Evolutionary conservation across 2,329 filamentous ascomycete genomes (phyloP).

Genomic region (Xylariomycetidae sp.): DNA sequence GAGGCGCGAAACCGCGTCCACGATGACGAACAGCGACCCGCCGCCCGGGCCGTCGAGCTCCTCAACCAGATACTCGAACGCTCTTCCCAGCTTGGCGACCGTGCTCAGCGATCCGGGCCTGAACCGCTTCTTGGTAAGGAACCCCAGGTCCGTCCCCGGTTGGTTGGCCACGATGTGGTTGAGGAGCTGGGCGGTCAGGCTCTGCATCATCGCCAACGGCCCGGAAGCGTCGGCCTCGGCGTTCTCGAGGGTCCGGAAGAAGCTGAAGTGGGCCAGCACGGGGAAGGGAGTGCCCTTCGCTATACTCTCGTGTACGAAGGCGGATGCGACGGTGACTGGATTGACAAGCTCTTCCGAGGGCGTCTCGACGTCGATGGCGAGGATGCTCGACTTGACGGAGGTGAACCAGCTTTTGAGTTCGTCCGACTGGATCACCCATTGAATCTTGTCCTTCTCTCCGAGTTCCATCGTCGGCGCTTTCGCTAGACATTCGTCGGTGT

Average conservation of each 20-base stretch:
- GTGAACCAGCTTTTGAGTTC: slow-evolving; percentile 6
- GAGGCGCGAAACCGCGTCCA: slow-evolving; percentile 6
- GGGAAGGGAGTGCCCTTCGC: slow-evolving; percentile 6
- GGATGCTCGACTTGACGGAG: slow-evolving; percentile 3
- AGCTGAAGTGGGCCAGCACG: slow-evolving; percentile 5
- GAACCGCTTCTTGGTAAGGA: slow-evolving; percentile 6
- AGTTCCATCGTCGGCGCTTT: slow-evolving; percentile 2
- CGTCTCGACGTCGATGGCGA: slow-evolving; percentile 6
- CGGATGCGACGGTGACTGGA: slow-evolving; percentile 3
- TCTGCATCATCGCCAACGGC: slow-evolving; percentile 3
- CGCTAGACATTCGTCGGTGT: slow-evolving; percentile 6
- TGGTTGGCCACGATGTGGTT: slow-evolving; percentile 2
- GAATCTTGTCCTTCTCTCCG: slow-evolving; percentile 8
- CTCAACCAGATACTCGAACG: too few species aligned
- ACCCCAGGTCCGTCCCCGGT: slow-evolving; percentile 3
- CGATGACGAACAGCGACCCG: slow-evolving; percentile 5
- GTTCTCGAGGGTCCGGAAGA: neutral
- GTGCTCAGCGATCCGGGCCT: too few species aligned
- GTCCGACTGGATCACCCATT: slow-evolving; percentile 8
- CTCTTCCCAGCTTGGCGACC: too few species aligned
- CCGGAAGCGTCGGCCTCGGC: slow-evolving; percentile 1
- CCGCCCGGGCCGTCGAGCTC: too few species aligned
- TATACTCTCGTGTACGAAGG: slow-evolving; percentile 5
- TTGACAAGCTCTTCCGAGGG: slow-evolving; percentile 3
- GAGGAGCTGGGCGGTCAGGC: slow-evolving; percentile 8